Percentiles rank a stretch among this genome's conserved stretches.
phyloP scores from a whole-genome alignment of 495 filamentous ascomycete species.

The Durotheca rogersii region DNA sequence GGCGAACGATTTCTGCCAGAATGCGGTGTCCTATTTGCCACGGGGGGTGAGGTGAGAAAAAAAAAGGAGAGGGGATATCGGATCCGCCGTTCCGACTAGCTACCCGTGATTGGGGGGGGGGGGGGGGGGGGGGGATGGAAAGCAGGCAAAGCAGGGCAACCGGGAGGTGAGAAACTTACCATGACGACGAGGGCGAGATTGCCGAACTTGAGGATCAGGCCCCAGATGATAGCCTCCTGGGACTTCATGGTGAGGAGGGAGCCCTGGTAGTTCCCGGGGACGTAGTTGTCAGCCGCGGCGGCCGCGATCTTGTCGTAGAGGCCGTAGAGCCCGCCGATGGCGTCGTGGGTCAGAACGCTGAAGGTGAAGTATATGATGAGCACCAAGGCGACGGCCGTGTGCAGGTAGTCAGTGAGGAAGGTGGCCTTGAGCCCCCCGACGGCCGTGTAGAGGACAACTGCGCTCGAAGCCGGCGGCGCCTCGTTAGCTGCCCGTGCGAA shows the following conservation, averaged over 20 bases:
- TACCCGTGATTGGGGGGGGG: too few species aligned
- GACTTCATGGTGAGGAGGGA: constrained; percentile 54
- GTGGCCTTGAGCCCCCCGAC: constrained; percentile 38
- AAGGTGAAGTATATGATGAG: constrained; percentile 83
- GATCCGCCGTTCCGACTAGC: not conserved
- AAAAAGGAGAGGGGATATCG: not conserved
- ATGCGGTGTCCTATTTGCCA: constrained; percentile 46
- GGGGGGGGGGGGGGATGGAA: too few species aligned
- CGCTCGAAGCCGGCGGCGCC: too few species aligned
- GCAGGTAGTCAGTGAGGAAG: constrained; percentile 48
- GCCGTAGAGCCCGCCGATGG: constrained; percentile 65
- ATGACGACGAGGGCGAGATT: constrained; percentile 54
- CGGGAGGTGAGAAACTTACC: constrained; percentile 30
- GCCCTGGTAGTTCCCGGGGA: constrained; percentile 49
- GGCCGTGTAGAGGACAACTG: constrained; percentile 70
- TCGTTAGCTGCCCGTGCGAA: too few species aligned
- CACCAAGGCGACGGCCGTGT: constrained; percentile 74
- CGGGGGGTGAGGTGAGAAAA: not conserved
- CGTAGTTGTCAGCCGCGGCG: constrained; percentile 66
- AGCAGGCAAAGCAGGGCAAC: too few species aligned
- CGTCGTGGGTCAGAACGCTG: constrained; percentile 69
- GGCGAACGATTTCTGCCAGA: constrained; percentile 56
- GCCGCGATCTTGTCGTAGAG: constrained; percentile 86
- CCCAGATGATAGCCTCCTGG: constrained; percentile 53
- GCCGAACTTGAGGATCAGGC: constrained; percentile 49